Evolutionary conservation across 768 basidiomycete species (phyloP).

Genomic region (Agaricus sinodeliciosus): DNA sequence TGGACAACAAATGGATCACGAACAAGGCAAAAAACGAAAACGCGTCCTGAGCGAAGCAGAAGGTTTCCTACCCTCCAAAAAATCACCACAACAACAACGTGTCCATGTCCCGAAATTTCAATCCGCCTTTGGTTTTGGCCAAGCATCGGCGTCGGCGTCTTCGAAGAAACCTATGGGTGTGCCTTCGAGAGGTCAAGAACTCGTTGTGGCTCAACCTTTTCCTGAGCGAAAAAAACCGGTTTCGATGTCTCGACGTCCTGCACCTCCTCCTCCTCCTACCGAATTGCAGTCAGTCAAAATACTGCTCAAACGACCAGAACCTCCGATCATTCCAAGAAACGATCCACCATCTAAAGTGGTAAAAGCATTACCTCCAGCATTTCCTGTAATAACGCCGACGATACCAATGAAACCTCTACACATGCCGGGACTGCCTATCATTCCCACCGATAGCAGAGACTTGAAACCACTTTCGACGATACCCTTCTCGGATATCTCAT

Average conservation of each 20-base stretch:
- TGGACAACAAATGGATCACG: background rate
- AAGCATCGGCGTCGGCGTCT: background rate
- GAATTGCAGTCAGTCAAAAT: background rate
- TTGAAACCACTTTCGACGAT: slow-evolving; percentile 7
- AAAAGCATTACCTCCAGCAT: slow-evolving; percentile 1
- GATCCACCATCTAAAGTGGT: background rate
- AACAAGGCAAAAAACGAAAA: slow-evolving; percentile 8
- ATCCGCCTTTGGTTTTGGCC: slow-evolving; percentile 3
- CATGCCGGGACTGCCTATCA: background rate
- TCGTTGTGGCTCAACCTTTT: background rate
- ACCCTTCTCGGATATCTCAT: background rate
- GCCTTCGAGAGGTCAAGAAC: background rate
- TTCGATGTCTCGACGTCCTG: background rate
- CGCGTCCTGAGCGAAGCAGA: background rate
- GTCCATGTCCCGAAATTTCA: slow-evolving; percentile 1
- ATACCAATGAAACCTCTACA: background rate
- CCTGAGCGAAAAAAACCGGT: background rate
- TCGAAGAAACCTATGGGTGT: background rate
- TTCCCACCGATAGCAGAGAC: background rate
- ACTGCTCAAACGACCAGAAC: background rate
- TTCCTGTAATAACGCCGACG: background rate
- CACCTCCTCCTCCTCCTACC: background rate
- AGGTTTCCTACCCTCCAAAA: background rate
- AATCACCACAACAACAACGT: background rate
- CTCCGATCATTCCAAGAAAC: background rate